Evolutionary conservation across 208 protist genomes (phyloP).

Genomic region (Trypanosoma lewisi): DNA sequence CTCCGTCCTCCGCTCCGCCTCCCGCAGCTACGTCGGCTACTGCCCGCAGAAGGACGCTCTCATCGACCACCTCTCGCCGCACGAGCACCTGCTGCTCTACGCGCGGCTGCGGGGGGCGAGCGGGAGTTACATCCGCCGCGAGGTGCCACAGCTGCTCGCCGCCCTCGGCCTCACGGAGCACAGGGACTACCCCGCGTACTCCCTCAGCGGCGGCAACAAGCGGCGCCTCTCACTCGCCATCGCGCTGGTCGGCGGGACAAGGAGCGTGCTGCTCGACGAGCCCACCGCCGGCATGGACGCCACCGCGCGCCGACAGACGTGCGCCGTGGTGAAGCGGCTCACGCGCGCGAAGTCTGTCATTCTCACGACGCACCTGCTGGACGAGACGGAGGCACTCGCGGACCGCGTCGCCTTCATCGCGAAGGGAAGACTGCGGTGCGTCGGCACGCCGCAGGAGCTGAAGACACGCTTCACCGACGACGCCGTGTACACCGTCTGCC

Average conservation of each 20-base stretch:
- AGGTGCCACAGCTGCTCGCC: conserved; percentile 46
- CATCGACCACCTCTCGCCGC: conserved; percentile 86
- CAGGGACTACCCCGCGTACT: conserved; percentile 22
- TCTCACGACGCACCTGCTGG: conserved; percentile 86
- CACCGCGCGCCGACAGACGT: conserved; percentile 69
- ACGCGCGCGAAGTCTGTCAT: conserved; percentile 36
- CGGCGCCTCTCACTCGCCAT: conserved; percentile 86
- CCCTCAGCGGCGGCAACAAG: conserved; percentile 87
- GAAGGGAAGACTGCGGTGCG: conserved; percentile 37
- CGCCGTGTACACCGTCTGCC: conserved; percentile 45
- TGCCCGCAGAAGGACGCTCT: conserved; percentile 96
- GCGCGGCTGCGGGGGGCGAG: conserved; percentile 62
- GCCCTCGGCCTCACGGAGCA: conserved; percentile 49
- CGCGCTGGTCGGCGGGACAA: conserved; percentile 83
- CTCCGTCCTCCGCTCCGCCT: conserved; percentile 30
- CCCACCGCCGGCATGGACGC: conserved; percentile 92
- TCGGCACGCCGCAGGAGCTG: conserved; percentile 65
- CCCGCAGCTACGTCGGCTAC: conserved; percentile 83
- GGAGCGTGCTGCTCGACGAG: conserved; percentile 81
- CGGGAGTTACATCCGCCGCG: conserved; percentile 37
- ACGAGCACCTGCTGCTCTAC: conserved; percentile 93
- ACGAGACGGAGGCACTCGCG: conserved; percentile 86
- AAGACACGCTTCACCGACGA: conserved; percentile 40
- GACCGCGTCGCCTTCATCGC: conserved; percentile 66
- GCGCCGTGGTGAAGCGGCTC: conserved; percentile 68